Conservation (phyloP, 1,284 basidiomycete species). For the Ustilago loliicola region DNA sequence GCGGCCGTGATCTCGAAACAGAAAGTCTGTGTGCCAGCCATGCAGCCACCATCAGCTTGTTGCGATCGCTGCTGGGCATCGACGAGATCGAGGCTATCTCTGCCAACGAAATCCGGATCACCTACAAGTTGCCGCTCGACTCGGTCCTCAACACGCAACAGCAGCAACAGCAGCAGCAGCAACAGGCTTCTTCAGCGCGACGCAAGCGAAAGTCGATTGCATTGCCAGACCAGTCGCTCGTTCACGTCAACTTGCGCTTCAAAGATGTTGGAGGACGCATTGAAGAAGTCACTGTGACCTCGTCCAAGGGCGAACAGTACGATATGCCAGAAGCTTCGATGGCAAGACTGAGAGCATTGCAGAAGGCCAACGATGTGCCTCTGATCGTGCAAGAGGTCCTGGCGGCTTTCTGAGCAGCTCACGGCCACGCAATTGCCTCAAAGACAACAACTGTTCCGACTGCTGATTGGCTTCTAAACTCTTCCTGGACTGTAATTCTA, state of each 20-base stretch:
- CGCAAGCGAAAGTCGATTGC: constrained; percentile 52
- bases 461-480: background rate
- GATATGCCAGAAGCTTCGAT: constrained; percentile 50
- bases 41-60: constrained; percentile 40
- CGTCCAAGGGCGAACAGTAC: constrained; percentile 48
- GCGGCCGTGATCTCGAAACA: constrained; percentile 59
- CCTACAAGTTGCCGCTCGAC: constrained; percentile 47
- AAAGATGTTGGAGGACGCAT: constrained; percentile 53
- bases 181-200: constrained; percentile 15
- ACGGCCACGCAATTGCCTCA: background rate
- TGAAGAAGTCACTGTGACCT: constrained; percentile 45
- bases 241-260: constrained; percentile 47
- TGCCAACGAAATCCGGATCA: constrained; percentile 45
- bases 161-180: constrained; percentile 18
- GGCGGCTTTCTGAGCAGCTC: constrained; percentile 33
- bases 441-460: too few relatives aligned
- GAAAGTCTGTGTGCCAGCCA: constrained; percentile 60
- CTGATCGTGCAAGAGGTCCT: constrained; percentile 54
- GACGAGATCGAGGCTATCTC: constrained; percentile 46
- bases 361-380: constrained; percentile 55
- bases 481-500: background rate
- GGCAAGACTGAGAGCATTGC: constrained; percentile 40
- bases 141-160: constrained; percentile 25
- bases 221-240: constrained; percentile 39
- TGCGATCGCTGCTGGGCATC: constrained; percentile 51